Percentiles rank a stretch among this genome's conserved stretches.
phyloP scores from a whole-genome alignment of 768 basidiomycete species.

The Kwoniella newhampshirensis region DNA sequence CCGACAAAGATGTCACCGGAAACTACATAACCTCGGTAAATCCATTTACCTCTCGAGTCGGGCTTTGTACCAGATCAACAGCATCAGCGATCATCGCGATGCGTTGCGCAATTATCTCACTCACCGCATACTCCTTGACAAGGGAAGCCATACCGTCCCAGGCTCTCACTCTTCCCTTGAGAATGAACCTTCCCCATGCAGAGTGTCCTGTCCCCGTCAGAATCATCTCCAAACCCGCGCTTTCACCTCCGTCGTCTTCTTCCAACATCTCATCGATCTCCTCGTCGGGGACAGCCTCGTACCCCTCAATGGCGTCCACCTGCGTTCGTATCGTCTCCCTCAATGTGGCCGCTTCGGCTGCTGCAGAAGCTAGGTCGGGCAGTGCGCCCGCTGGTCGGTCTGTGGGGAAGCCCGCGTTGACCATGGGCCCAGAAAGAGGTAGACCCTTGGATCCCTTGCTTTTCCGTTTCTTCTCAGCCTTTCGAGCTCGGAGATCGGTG shows the following conservation, averaged over 20 bases:
- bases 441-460: slow-evolving; percentile 14
- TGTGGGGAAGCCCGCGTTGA: slow-evolving; percentile 41
- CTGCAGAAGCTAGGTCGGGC: slow-evolving; percentile 27
- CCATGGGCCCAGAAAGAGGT: slow-evolving; percentile 35
- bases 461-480: not conserved
- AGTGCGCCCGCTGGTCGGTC: slow-evolving; percentile 20
- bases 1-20: slow-evolving; percentile 51
- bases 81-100: slow-evolving; percentile 14
- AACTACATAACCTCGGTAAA: slow-evolving; percentile 51
- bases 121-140: slow-evolving; percentile 54
- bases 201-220: slow-evolving; percentile 52
- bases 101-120: slow-evolving; percentile 13
- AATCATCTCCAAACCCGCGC: slow-evolving; percentile 46
- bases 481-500: too few species aligned
- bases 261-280: slow-evolving; percentile 28
- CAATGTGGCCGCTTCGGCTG: slow-evolving; percentile 39
- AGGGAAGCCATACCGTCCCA: slow-evolving; percentile 54
- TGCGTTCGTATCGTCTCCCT: slow-evolving; percentile 39
- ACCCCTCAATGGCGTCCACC: slow-evolving; percentile 40
- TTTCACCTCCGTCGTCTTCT: slow-evolving; percentile 26
- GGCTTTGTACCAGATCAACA: slow-evolving; percentile 29
- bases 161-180: slow-evolving; percentile 48
- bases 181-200: slow-evolving; percentile 52
- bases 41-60: slow-evolving; percentile 49
- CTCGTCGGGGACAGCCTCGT: slow-evolving; percentile 41